These are phyloP conservation scores for Alloteropsis angusta DNA, from an alignment of 202 grass and related monocot species.

Conservation along the genomic window DNA sequence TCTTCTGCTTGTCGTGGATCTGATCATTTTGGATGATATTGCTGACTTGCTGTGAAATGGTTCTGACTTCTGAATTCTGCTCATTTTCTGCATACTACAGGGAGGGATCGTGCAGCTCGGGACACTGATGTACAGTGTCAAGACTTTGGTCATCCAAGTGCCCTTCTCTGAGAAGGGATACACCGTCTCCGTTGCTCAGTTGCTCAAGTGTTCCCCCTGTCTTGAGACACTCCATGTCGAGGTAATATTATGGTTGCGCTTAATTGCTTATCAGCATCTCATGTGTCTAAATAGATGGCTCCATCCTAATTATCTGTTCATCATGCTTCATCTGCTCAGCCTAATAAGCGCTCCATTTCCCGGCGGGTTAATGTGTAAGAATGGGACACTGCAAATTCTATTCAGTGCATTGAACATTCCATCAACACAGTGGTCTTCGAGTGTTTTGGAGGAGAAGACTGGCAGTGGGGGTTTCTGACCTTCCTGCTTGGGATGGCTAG, in stretches of 20 bases:
- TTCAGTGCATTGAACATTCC: slow-evolving; percentile 28
- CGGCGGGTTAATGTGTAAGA: neutral
- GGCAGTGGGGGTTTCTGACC: slow-evolving; percentile 17
- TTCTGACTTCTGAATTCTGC: neutral
- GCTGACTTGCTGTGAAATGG: neutral
- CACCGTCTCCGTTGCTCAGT: slow-evolving; percentile 16
- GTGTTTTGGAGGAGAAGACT: slow-evolving; percentile 16
- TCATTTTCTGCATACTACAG: slow-evolving; percentile 9
- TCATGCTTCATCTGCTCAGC: slow-evolving; percentile 4
- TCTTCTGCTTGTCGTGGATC: neutral
- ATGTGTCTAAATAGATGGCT: neutral
- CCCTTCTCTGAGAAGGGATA: slow-evolving; percentile 28
- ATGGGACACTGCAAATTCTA: slow-evolving; percentile 26
- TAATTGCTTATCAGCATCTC: neutral
- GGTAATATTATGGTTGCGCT: neutral
- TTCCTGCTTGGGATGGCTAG: slow-evolving; percentile 31
- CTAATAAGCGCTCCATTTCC: slow-evolving; percentile 12
- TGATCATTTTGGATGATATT: neutral
- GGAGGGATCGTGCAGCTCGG: slow-evolving; percentile 24
- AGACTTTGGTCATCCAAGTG: slow-evolving; percentile 34
- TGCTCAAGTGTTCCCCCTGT: slow-evolving; percentile 44
- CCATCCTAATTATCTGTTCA: neutral
- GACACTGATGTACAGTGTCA: slow-evolving; percentile 29
- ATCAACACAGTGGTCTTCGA: slow-evolving; percentile 32
- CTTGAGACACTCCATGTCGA: slow-evolving; percentile 29